Conservation (phyloP, 2,329 filamentous ascomycete species). For the Metarhizium anisopliae region DNA sequence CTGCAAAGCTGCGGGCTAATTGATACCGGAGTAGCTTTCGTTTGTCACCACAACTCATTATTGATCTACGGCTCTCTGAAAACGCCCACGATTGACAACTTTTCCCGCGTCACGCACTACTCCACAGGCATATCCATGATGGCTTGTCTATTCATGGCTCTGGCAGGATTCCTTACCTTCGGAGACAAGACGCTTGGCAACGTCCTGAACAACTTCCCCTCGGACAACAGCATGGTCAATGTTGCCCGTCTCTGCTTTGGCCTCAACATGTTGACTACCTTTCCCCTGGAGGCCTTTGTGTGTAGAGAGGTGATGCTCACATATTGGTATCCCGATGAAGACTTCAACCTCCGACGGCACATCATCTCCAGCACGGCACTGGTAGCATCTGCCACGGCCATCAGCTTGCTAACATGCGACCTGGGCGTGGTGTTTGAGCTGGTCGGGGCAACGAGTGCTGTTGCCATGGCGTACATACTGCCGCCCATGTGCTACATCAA, state of each 20-base stretch:
- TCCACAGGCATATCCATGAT: slow-evolving; percentile 83
- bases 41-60: slow-evolving; percentile 87
- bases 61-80: slow-evolving; percentile 93
- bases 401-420: slow-evolving; percentile 85
- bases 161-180: slow-evolving; percentile 86
- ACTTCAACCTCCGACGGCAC: slow-evolving; percentile 77
- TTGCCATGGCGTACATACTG: slow-evolving; percentile 88
- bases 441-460: slow-evolving; percentile 90
- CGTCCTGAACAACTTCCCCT: slow-evolving; percentile 94
- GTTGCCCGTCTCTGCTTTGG: slow-evolving; percentile 91
- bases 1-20: neutral
- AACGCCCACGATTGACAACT: slow-evolving; percentile 92
- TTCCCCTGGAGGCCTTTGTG: slow-evolving; percentile 94
- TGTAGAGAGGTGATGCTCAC: slow-evolving; percentile 94
- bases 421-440: slow-evolving; percentile 91
- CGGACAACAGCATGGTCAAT: slow-evolving; percentile 87
- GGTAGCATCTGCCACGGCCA: slow-evolving; percentile 66
- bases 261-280: slow-evolving; percentile 95
- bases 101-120: slow-evolving; percentile 86
- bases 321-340: slow-evolving; percentile 61
- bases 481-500: slow-evolving; percentile 95
- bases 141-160: slow-evolving; percentile 83
- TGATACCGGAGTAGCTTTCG: slow-evolving; percentile 38
- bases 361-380: slow-evolving; percentile 77
- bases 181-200: slow-evolving; percentile 89